Base-by-base conservation (phyloP, 768 basidiomycete genomes). In the Podaxis sp. region DNA sequence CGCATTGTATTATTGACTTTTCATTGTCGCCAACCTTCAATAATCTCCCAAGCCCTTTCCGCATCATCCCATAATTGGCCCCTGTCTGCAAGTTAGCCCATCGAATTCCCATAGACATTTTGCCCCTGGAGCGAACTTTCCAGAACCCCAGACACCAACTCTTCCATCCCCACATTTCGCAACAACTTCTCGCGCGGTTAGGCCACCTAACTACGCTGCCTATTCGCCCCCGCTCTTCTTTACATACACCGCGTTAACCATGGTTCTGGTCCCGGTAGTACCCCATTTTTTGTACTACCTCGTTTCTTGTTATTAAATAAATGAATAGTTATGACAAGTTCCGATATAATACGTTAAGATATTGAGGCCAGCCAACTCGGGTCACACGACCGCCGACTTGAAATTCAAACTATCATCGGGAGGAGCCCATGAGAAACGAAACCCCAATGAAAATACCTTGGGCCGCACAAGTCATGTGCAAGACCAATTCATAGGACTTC, bases 81-180 rank as follows among this genome's bases (percentile, higher is more conserved):
- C 33, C 22, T 38, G 37, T 55, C 54, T 43, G 38, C 52, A 37
- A 55, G 46, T 47, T 55, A 24, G 27, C 37, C 19, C 17, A n/a
- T 24, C 29, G 41, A 33, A 55, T 33, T 55, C 36, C 52, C 60
- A 19, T 61, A 61, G 52, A 61, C 51, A 24, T 37, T 36, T 41
- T 4, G 38, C 29, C 53, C 52, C 60, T 55, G 40, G 60, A 47
- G 19, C 53, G 43, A 61, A 43, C n/a, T 36, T 9, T 61, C n/a
- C 60, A 55, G 40, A 41, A 60, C 47, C 13, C 33, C 57, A 19
- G 7, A 55, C 12, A 53, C 19, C 6, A 59, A 24, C 33, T 37
- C 37, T 13, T 13, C 19, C 19, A 47, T 47, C 36, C 46, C 46
- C 37, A 22, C 22, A 37, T 38, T 22, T 12, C 19, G 19, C 22